Evolutionary conservation across 2,329 filamentous ascomycete genomes (phyloP).

Genomic region (Alternaria ventricosa): DNA sequence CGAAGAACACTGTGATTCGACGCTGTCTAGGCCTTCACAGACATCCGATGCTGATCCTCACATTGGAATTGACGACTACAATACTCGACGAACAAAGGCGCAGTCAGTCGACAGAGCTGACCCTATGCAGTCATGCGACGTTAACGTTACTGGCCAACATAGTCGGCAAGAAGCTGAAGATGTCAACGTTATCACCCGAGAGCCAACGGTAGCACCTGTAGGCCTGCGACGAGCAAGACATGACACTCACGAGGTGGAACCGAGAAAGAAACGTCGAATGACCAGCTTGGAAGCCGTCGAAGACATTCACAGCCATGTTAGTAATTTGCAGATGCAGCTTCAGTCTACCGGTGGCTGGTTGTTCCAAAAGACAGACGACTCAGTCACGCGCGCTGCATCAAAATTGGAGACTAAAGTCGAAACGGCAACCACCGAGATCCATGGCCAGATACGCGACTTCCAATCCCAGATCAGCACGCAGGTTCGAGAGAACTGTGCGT

Average conservation of each 20-base stretch:
- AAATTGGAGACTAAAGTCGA: neutral
- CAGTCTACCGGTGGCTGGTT: neutral
- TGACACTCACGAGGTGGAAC: neutral
- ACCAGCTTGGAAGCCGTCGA: neutral
- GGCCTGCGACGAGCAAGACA: neutral
- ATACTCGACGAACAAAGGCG: neutral
- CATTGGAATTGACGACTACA: neutral
- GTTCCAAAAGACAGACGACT: neutral
- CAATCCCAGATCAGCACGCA: neutral
- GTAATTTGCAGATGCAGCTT: neutral
- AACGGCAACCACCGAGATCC: neutral
- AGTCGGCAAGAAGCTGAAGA: neutral
- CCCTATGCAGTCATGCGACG: neutral
- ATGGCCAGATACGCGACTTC: neutral
- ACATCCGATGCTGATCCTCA: neutral
- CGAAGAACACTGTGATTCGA: neutral
- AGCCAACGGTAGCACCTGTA: neutral
- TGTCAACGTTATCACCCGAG: neutral
- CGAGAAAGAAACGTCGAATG: neutral
- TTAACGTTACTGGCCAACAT: neutral
- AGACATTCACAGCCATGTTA: neutral
- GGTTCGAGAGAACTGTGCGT: neutral
- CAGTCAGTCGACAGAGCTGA: neutral
- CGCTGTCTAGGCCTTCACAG: neutral
- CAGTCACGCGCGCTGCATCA: neutral